Evolutionary conservation across 2,329 filamentous ascomycete genomes (phyloP).

Genomic region (Cyphellophora attinorum): DNA sequence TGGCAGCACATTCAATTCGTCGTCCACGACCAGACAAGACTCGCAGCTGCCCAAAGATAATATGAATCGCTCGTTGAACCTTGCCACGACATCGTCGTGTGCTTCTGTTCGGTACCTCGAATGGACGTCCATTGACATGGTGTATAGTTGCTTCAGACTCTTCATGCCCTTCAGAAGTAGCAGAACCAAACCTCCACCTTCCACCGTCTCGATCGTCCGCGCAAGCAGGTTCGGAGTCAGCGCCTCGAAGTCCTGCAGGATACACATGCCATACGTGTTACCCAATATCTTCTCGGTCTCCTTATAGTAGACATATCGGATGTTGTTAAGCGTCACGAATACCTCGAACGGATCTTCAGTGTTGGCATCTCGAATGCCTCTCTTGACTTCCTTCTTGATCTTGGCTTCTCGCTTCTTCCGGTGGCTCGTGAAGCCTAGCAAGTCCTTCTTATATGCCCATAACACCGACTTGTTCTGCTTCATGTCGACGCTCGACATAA

Average conservation of each 20-base stretch:
- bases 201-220: constrained; percentile 91
- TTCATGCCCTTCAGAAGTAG: constrained; percentile 91
- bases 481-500: constrained; percentile 80
- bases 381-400: constrained; percentile 97
- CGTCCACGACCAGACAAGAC: constrained; percentile 89
- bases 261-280: constrained; percentile 97
- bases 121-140: constrained; percentile 94
- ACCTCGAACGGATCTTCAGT: constrained; percentile 92
- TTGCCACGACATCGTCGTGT: constrained; percentile 83
- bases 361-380: constrained; percentile 85
- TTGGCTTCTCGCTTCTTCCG: constrained; percentile 97
- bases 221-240: constrained; percentile 95
- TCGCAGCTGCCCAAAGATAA: constrained; percentile 91
- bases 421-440: constrained; percentile 89
- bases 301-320: constrained; percentile 99
- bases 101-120: constrained; percentile 93
- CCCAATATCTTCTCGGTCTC: constrained; percentile 98
- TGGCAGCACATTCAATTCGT: constrained; percentile 92
- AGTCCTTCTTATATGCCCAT: constrained; percentile 98
- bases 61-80: constrained; percentile 97
- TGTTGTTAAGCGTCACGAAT: constrained; percentile 91
- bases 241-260: constrained; percentile 95
- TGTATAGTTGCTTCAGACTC: constrained; percentile 94
- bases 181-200: constrained; percentile 86
- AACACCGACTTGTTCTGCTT: constrained; percentile 94